Base-by-base conservation (phyloP, 129 eudicot genomes). In the Centella asiatica region DNA sequence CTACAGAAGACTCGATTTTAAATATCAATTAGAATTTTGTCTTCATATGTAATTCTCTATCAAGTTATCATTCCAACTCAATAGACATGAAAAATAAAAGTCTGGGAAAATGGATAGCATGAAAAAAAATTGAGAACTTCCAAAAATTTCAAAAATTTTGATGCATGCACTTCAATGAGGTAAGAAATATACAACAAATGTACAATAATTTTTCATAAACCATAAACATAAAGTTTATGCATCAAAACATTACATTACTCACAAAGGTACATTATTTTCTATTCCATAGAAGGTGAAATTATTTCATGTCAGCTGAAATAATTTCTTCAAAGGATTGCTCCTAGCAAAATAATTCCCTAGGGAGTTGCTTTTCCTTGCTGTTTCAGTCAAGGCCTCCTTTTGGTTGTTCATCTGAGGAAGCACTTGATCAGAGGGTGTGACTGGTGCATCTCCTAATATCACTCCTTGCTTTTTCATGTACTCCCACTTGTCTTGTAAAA, bases 401-500 rank as follows among this genome's bases (percentile, higher is more conserved):
- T 73, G 82, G 69, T 20, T 68, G 31, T 73, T 65, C 5, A 37
- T 33, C 28, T 37, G 46, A 18, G 64, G 65, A 22, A 42, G 27
- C 23, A 56, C 51, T 62, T 73, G 74, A 34, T 67, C 34, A 58
- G 73, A 48, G 49, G 82, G 69, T 32, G 74, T 19, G 32, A 42
- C 49, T 29, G 24, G 69, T 24, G 77, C 69, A 76, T 60, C 65
- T 25, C 51, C 60, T 46, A 46, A 32, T 29, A 26, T 66, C 31
- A 62, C 69, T 36, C 88, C 88, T 71, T 85, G 85, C 73, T 77
- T 76, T 13, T 75, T 69, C 33, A 85, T 72, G 65, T 85, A 81
- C 34, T 69, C 83, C 94, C 94, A 85, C 76, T 85, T 85, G 62
- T 85, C 94, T 78, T 81, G 94, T 42, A 85, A 73, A 17, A 85